Base-by-base conservation (phyloP, 2,329 filamentous ascomycete genomes). In the Bimuria novae-zelandiae region DNA sequence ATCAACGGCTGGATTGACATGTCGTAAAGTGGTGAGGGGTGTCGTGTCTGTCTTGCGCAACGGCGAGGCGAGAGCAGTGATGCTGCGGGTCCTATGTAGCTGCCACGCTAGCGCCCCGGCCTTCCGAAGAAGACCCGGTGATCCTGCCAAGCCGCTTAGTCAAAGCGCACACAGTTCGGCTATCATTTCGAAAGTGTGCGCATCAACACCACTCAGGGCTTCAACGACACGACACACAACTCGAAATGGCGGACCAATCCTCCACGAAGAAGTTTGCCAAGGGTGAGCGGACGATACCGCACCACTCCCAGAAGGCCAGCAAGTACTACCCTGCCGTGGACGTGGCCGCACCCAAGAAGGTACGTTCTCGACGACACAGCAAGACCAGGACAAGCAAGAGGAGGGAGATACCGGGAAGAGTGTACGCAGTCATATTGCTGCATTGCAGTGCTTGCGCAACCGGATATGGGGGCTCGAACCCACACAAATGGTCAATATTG, bases 251-350 rank as follows among this genome's bases (percentile, higher is more conserved):
- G 83, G 81, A 68, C 65, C 64, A 66, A 63, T 65, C 69, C 62
- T 64, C 62, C 82, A 90, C 88, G 76, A 96, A 96, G 90, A 93
- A 89, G 85, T 97, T 96, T 86, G 92, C 92, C 84, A 94, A 94
- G 87, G 90, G 90, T 82, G 89, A 90, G 83, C 88, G 93, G 84
- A 85, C 89, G 80, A 88, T 97, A 80, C 92, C 90, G 79, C 86
- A 89, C 80, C 80, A 84, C 80, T 84, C 84, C 77, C 87, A 96
- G 81, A 96, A 95, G 90, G 93, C 93, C 75, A 87, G 90, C 85
- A 97, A 97, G 85, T 99, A 93, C 91, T 99, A 99, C 84, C 90
- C 92, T 79, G 90, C 91, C 77, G 89, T 95, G 80, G 93, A 97
- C 81, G 89, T 93, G 77, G 77, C 85, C 78, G 82, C 89, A 81